These are phyloP conservation scores for Thinopyrum elongatum DNA, from an alignment of 176 grass and related monocot genomes.

Conservation along the genomic window DNA sequence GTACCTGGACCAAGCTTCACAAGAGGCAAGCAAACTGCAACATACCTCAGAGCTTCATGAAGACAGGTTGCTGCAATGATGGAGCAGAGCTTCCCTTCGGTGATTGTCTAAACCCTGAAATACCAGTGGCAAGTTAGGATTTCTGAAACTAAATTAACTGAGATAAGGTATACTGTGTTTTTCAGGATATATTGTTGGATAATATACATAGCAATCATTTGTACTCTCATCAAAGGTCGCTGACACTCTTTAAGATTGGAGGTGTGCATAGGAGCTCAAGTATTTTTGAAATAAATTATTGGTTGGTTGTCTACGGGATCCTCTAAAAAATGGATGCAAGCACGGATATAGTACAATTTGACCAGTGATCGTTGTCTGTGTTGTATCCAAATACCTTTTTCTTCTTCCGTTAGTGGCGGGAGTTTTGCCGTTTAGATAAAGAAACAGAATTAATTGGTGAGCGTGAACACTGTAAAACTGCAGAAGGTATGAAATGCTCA, in stretches of 20 bases:
- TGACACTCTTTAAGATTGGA: not conserved
- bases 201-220: not conserved
- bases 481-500: not conserved
- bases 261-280: not conserved
- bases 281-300: not conserved
- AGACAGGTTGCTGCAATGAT: not conserved
- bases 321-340: not conserved
- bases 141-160: not conserved
- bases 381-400: not conserved
- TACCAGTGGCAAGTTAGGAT: not conserved
- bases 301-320: not conserved
- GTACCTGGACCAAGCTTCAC: conserved; percentile 1
- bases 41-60: conserved; percentile 8
- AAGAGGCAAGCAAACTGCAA: conserved; percentile 1
- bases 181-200: not conserved
- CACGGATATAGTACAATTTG: not conserved
- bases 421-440: not conserved
- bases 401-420: not conserved
- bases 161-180: not conserved
- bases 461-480: not conserved
- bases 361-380: not conserved
- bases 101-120: not conserved
- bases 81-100: not conserved
- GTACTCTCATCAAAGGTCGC: not conserved
- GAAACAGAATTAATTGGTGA: not conserved